Evolutionary conservation across 345 rosid species (phyloP).

Genomic region (Hibiscus mutabilis): DNA sequence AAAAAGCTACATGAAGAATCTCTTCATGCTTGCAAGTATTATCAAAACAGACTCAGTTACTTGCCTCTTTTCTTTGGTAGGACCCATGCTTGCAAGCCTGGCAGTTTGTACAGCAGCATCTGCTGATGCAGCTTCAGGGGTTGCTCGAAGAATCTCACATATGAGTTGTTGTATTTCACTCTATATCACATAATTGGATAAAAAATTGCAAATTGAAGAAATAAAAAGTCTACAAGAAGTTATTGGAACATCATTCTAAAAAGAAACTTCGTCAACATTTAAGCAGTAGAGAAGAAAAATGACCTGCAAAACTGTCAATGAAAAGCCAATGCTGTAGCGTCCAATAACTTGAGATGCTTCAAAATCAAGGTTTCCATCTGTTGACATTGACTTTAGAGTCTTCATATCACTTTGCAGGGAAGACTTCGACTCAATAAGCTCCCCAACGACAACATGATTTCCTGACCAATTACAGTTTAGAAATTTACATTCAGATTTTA

Average conservation of each 20-base stretch:
- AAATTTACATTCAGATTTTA: constrained; percentile 1
- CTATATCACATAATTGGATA: constrained; percentile 32
- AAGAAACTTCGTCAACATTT: background rate
- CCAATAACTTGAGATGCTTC: constrained; percentile 85
- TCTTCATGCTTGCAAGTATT: background rate
- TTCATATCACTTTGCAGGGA: constrained; percentile 49
- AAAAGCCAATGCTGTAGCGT: constrained; percentile 86
- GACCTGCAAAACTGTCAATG: constrained; percentile 94
- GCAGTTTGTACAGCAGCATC: constrained; percentile 98
- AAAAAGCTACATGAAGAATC: no score
- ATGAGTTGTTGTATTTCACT: constrained; percentile 99
- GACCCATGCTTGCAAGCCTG: constrained; percentile 77
- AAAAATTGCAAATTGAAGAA: constrained; percentile 15
- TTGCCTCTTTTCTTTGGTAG: constrained; percentile 76
- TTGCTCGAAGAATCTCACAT: constrained; percentile 96
- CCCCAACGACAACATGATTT: constrained; percentile 91
- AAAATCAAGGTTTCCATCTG: constrained; percentile 56
- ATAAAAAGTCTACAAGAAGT: constrained; percentile 8
- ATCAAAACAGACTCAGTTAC: constrained; percentile 18
- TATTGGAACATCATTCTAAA: constrained; percentile 7
- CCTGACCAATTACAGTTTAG: constrained; percentile 29
- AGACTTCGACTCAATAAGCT: constrained; percentile 77
- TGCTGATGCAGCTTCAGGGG: constrained; percentile 97
- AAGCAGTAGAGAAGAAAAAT: constrained; percentile 8
- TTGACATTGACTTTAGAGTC: constrained; percentile 56